Evolutionary conservation across 805 yeast species (phyloP), one percentile per base, ranked within the genome.

Genomic region (Saturnispora ahearnii): DNA sequence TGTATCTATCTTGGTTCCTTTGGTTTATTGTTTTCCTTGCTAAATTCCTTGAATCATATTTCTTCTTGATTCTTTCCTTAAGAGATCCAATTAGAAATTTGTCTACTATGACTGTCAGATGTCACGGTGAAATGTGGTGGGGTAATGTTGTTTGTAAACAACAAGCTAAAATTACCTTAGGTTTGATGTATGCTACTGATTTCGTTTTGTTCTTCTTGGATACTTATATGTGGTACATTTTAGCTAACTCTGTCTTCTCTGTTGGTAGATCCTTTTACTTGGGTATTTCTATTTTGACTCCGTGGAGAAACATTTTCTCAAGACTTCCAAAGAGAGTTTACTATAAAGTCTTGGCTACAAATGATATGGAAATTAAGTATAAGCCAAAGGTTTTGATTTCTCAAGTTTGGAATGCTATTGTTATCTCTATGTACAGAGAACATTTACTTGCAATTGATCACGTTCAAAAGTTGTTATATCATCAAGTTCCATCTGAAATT

Each of bases 371-470:
- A 74, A 88, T 91, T 66, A 91, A 93, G 75, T 93, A 93, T 74
- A 91, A 93, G 73, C 98, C 99, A 59, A 93, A 93, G 79, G 97
- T 93, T 58, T 77, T 93, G 67, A 91, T 93, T 62, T 89, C 97
- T 40, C 99, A 93, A 75, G 91, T 95, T 60, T 93, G 99, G 99
- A 93, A 93, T 67, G 99, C 99, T 49, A 86, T 93, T 70, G 95
- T 93, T 58, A 93, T 93, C 61, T 91, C 99, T 52, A 93, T 93
- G 99, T 95, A 93, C 82, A 88, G 99, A 76, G 99, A 93, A 73
- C 99, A 93, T 70, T 76, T 93, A 69, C 73, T 93, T 59, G 98
- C 99, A 29, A 91, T 95, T 69, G 99, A 93, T 69, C 99, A 93
- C 67, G 99, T 93, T 56, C 99, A 93, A 73, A 91, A 87, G 73